Base-by-base conservation (phyloP, 164 flowering plant species). In the Aristolochia contorta region DNA sequence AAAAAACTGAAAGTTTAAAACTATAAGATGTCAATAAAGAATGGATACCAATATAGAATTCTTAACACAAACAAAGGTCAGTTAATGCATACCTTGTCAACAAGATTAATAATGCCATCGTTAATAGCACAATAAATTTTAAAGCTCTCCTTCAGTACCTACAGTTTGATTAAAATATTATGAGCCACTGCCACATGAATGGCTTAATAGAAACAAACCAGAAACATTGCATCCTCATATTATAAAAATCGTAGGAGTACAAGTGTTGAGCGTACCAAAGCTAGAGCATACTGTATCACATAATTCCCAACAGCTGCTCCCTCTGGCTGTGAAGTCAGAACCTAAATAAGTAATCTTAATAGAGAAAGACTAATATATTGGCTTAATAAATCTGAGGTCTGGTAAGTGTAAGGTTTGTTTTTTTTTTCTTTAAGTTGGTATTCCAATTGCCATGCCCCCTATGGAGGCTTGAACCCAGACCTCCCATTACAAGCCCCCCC, bases 131-230 rank as follows among this genome's bases (percentile, higher is more conserved):
- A 94, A 68, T 94, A 94, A 19, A 94, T 80, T 80, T 94, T 94
- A 70, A 94, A 94, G 71, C 97, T 94, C 85, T 94, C 99, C 72
- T 94, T 94, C 63, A 94, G 77, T 47, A 94, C 97, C 99, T 92
- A 86, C 63, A 78, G 75, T 69, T 37, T 37, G 43, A 37, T 10
- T 37, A 37, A 37, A 37, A 37, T 37, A 37, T 37, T 37, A 4
- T 37, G 43, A 37, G 43, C 43, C 43, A 37, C 43, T 37, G 43
- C 43, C 9, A 37, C 7, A 37, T 32, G 43, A 37, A 37, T 8
- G 10, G 12, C 43, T 37, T 37, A 49, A 49, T 19, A 0, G 19
- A 49, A 5, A 10, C 4, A 49, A 18, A 49, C 19, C 6, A 49
- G 19, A 20, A 49, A 20, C 6, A 49, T 49, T 18, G 19, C 53